A percentile compares a stretch with the other conserved stretches of the same genome.
These are phyloP conservation scores for Boechera stricta DNA, from an alignment of 345 rosid species.

Conservation along the genomic window DNA sequence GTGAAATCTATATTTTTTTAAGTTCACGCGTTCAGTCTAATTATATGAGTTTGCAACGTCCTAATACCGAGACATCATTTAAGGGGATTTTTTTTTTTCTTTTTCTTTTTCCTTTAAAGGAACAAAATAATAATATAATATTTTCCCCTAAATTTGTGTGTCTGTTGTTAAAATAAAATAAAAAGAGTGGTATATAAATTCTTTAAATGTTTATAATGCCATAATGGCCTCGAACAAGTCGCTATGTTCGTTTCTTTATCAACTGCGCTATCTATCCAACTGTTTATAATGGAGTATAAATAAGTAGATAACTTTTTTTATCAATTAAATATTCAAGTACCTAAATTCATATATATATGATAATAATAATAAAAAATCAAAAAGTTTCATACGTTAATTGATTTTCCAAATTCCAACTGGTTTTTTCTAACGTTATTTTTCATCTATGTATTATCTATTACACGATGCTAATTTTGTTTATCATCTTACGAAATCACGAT, in stretches of 20 bases:
- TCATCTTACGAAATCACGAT: not conserved
- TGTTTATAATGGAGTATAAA: not conserved
- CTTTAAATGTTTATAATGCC: not conserved
- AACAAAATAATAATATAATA: not conserved
- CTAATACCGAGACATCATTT: not conserved
- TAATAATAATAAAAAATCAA: too few species aligned
- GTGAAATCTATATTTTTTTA: not conserved
- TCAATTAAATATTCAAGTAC: not conserved
- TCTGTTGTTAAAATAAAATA: not conserved
- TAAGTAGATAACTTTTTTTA: not conserved
- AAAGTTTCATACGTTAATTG: not conserved
- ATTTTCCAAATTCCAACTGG: not conserved
- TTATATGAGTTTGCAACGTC: slow-evolving; percentile 31
- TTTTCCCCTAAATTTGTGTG: not conserved
- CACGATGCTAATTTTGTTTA: not conserved
- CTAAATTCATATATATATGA: too few species aligned
- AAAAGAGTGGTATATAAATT: not conserved
- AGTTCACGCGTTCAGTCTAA: slow-evolving; percentile 29
- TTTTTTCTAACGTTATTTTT: not conserved
- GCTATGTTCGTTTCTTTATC: slow-evolving; percentile 16
- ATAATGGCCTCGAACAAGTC: slow-evolving; percentile 15
- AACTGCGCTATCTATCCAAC: not conserved
- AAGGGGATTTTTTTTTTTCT: not conserved
- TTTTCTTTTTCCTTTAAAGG: not conserved
- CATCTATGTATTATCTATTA: not conserved